Evolutionary conservation across 129 eudicot genomes (phyloP).

Genomic region (Pittosporum tobira): DNA sequence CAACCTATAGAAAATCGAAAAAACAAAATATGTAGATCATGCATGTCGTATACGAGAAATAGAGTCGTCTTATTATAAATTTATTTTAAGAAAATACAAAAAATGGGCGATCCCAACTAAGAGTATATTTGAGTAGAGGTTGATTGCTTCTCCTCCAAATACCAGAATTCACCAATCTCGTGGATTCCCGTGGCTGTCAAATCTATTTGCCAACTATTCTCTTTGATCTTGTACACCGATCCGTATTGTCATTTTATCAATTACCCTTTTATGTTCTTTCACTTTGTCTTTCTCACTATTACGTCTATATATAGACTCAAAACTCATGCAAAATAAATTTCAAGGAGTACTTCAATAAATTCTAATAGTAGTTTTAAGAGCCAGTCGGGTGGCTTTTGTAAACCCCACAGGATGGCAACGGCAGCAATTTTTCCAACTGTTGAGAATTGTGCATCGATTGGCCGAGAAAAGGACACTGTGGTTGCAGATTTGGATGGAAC

Average conservation of each 20-base stretch:
- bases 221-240: background rate
- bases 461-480: constrained; percentile 24
- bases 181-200: background rate
- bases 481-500: constrained; percentile 43
- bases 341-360: background rate
- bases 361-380: background rate
- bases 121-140: background rate
- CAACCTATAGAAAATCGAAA: no score
- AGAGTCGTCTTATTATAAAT: no score
- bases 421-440: constrained; percentile 15
- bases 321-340: background rate
- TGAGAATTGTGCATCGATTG: constrained; percentile 18
- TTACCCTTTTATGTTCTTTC: background rate
- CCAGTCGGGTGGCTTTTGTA: background rate
- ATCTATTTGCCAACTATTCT: constrained; percentile 7
- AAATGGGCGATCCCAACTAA: background rate
- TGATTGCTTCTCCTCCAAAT: constrained; percentile 8
- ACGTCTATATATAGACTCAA: constrained; percentile 4
- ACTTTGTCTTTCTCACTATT: background rate
- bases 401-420: constrained; percentile 6
- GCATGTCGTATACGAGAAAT: no score
- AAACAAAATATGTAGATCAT: no score
- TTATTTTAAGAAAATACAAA: background rate
- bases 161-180: background rate
- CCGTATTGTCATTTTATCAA: background rate